Percentiles rank a stretch among this genome's conserved stretches.
phyloP scores from a whole-genome alignment of 2,329 filamentous ascomycete species.

The Colletotrichum nymphaeae region DNA sequence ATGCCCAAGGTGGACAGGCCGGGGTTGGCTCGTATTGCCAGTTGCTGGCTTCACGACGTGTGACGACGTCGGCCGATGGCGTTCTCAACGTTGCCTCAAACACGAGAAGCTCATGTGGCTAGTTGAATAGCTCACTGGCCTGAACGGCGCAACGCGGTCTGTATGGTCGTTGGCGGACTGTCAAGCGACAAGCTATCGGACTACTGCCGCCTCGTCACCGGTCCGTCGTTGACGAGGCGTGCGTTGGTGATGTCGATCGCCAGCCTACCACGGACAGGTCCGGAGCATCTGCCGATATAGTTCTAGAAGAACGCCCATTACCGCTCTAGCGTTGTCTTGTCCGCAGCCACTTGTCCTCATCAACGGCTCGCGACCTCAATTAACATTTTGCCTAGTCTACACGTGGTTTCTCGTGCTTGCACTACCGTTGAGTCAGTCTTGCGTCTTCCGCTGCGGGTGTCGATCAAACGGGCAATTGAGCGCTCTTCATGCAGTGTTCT shows the following conservation, averaged over 20 bases:
- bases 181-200: background rate
- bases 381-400: background rate
- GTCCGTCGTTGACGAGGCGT: background rate
- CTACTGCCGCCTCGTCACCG: background rate
- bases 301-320: background rate
- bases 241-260: constrained; percentile 13
- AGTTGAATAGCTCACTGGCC: background rate
- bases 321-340: background rate
- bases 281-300: background rate
- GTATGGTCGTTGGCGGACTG: constrained; percentile 1
- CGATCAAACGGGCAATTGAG: constrained; percentile 26
- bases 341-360: background rate
- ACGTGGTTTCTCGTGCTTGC: background rate
- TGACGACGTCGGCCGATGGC: background rate
- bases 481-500: constrained; percentile 11
- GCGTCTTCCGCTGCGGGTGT: constrained; percentile 1
- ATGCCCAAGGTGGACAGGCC: background rate
- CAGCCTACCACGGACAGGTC: background rate
- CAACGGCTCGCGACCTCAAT: constrained; percentile 5
- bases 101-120: constrained; percentile 1
- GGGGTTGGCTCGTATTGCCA: background rate
- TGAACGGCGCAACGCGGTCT: background rate
- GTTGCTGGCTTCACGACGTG: background rate
- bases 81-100: background rate
- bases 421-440: constrained; percentile 17